Base-by-base conservation (phyloP, 768 basidiomycete genomes). In the Macrolepiota fuliginosa region DNA sequence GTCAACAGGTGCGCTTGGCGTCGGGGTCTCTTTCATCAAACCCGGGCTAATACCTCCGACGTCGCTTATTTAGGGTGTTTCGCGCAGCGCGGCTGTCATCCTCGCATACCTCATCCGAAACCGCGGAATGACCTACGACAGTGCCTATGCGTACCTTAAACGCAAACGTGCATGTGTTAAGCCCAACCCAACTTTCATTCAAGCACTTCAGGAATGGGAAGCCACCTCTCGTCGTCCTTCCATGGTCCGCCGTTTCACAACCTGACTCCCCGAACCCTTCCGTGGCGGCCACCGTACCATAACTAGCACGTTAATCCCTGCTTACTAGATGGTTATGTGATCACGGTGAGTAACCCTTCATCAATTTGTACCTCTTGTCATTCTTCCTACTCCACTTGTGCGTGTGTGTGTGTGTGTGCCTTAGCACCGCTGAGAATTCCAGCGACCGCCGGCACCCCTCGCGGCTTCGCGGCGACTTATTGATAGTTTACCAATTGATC, bases 61-160 rank as follows among this genome's bases (percentile, higher is more conserved):
- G n/a, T 51, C 19, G 37, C 36, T 53, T 46, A 35, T 47, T 61
- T 69, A 91, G 90, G 90, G 90, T 64, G 79, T 92, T 56, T 92
- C 90, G n/a, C 85, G 90, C 65, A 87, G 85, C 53, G 81, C 89
- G 15, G 83, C 90, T 6, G 82, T 92, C 67, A 85, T 91, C 61
- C 90, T 92, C 62, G 90, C 90, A 49, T 92, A 90, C 75, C 86
- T 92, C 68, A 92, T 92, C 66, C 83, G 86, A 65, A 81, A 85
- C 63, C 83, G 84, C 61, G 85, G 83, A 45, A 89, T 91, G 88
- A 78, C 87, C 9, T 91, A 85, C 71, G 87, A 91, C 63, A 75
- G 78, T 49, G 90, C 90, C 0, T 73, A 79, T 58, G 76, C 83
- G 0, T 80, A 86, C 63, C 79, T 90, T 63, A 83, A 83, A 65